A percentile compares a stretch with the other conserved stretches of the same genome.
These are phyloP conservation scores for Acrasis kona DNA, from an alignment of 78 protist genomes.

Conservation along the genomic window DNA sequence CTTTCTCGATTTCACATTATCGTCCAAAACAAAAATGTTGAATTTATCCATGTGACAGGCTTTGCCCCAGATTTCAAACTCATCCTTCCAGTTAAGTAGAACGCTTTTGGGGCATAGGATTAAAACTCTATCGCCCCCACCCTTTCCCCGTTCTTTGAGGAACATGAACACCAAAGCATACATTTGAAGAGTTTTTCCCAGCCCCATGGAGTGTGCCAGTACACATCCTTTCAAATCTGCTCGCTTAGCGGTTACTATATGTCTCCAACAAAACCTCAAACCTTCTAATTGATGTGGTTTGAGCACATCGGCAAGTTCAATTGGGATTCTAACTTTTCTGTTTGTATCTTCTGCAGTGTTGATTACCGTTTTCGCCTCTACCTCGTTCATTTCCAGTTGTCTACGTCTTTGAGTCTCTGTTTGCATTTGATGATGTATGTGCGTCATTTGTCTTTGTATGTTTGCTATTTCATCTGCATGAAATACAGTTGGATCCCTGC, in stretches of 20 bases:
- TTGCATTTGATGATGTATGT: too few relatives aligned
- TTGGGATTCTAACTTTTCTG: background rate
- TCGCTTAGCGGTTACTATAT: background rate
- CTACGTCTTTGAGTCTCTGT: too few relatives aligned
- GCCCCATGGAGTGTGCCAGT: constrained; percentile 79
- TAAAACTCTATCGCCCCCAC: too few relatives aligned
- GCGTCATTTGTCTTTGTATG: too few relatives aligned
- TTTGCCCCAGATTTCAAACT: too few relatives aligned
- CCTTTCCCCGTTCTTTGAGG: background rate
- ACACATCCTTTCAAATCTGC: constrained; percentile 42
- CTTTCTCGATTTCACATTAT: too few relatives aligned
- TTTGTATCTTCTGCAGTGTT: background rate
- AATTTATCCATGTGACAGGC: too few relatives aligned
- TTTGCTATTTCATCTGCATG: too few relatives aligned
- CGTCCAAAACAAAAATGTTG: too few relatives aligned
- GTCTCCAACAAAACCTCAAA: constrained; percentile 50
- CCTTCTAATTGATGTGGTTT: constrained; percentile 60
- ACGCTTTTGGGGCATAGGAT: constrained; percentile 4
- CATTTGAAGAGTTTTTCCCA: constrained; percentile 64
- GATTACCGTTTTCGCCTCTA: background rate
- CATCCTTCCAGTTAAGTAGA: constrained; percentile 22
- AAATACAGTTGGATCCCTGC: too few relatives aligned
- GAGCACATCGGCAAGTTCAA: constrained; percentile 11
- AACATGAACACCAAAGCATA: background rate
- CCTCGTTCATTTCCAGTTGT: too few relatives aligned